Base-by-base conservation (phyloP, 768 basidiomycete genomes). In the Glaciozyma antarctica region DNA sequence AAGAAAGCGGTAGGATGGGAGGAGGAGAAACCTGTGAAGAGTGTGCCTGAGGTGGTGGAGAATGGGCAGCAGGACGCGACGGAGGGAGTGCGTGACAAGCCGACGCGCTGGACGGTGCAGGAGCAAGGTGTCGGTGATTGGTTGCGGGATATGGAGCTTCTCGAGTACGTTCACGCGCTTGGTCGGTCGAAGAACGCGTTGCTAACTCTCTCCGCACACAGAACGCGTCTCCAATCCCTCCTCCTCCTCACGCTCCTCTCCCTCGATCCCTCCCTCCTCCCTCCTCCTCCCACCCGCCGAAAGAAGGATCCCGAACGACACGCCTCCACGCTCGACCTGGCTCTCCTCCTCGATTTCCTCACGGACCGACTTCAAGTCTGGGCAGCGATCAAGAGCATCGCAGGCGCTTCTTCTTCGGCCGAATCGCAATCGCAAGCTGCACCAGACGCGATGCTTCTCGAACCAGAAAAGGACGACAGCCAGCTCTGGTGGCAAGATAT, bases 351-450 rank as follows among this genome's bases (percentile, higher is more conserved):
- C 54, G 69, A 70, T 58, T 70, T 70, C 38, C 63, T 67, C 17
- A 67, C 69, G 0, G 69, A 70, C 51, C 69, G 65, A 1, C 49
- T 70, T 13, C 63, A 67, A n/a, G 64, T 70, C 41, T 70, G 69
- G 69, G 57, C 65, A 0, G 69, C 67, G 41, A 66, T 67, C 65
- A 58, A 67, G 49, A 58, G 55, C 28, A 53, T 70, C 6, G 38
- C 38, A 41, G 38, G 38, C 38, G 38, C 38, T 30, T 52, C 28
- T 19, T 51, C n/a, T 26, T 64, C 19, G 63, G 61, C 30, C 24
- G 24, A 21, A 22, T 58, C 49, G 10, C 49, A 24, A n/a, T 24
- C 49, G 24, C n/a, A 15, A 24, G 26, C 49, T 15, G n/a, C 21
- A 26, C 49, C 47, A 32, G 53, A 5, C 15, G 38, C 8, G n/a